A percentile compares a stretch with the other conserved stretches of the same genome.
Conservation (phyloP, 2,329 filamentous ascomycete species). For the Chaetomiaceae sp. region DNA sequence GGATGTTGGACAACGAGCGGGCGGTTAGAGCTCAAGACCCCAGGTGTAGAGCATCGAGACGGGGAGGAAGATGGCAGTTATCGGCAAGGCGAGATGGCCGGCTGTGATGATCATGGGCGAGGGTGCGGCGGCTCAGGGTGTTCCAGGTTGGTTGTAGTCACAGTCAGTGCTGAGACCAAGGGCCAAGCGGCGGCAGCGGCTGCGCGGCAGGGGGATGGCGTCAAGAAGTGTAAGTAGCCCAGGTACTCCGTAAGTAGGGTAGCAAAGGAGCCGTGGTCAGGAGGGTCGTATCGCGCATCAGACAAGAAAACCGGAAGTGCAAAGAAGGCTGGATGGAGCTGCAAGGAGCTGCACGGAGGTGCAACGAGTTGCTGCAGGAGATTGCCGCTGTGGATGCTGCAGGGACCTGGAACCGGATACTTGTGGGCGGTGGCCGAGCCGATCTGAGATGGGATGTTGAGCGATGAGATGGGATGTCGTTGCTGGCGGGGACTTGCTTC, state of each 20-base stretch:
- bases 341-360: too few relatives aligned
- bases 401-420: constrained; percentile 22
- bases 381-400: constrained; percentile 28
- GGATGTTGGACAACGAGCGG: constrained; percentile 30
- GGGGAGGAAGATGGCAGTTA: constrained; percentile 13
- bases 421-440: constrained; percentile 12
- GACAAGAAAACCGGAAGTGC: not conserved
- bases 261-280: not conserved
- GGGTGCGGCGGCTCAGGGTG: constrained; percentile 15
- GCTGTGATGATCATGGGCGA: constrained; percentile 14
- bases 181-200: constrained; percentile 14
- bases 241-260: not conserved
- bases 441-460: constrained; percentile 17
- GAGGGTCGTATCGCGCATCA: constrained; percentile 16
- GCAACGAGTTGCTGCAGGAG: constrained; percentile 19
- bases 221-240: constrained; percentile 10
- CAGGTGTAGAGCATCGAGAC: constrained; percentile 24
- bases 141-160: constrained; percentile 18
- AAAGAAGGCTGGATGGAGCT: not conserved
- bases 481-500: not conserved
- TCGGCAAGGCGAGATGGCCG: constrained; percentile 24
- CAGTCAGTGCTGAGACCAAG: constrained; percentile 13
- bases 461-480: constrained; percentile 15
- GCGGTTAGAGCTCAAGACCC: constrained; percentile 36
- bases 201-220: constrained; percentile 15